Evolutionary conservation across 2,329 filamentous ascomycete genomes (phyloP), one percentile per base, ranked within the genome.

Genomic region (Fusarium siculi): DNA sequence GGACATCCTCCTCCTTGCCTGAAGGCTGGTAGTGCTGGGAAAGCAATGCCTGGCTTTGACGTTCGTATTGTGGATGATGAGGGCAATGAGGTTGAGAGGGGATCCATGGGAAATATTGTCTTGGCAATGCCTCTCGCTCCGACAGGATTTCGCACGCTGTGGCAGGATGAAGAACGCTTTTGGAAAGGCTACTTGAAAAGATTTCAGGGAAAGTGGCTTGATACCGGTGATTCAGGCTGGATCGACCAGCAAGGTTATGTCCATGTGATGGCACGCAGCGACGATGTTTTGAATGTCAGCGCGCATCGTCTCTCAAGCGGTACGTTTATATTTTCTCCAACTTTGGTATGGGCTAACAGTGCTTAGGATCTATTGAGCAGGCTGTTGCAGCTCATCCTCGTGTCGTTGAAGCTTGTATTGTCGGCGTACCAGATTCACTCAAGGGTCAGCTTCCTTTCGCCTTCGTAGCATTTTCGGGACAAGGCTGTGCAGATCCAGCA

Each of bases 261-360:
- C 44, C 87, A 89, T 73, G 89, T 92, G 74, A 91, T 91, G 89
- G 87, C 87, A 44, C 83, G 90, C 44, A 87, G 85, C 37, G 95
- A 98, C 83, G 95, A 98, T 81, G 92, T 98, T 67, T 95, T 98
- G 79, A 98, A 98, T 79, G 95, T 97, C n/a, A 95, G 95, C 44
- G 95, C 95, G 9, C 95, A 98, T 84, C 90, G 95, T 19, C 91
- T 98, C 69, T 96, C 93, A 72, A 97, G 95, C 16, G 94, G 93
- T 93, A 85, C 76, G 87, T 81, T 30, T 7, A 14, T 36, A 12
- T 59, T 39, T 18, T 5, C 57, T 71, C n/a, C 18, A 12, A 9
- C 16, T 34, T n/a, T 21, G 14, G 21, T 19, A 23, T 36, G 39
- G 43, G 23, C 68, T 76, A 37, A 72, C 52, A 61, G 58, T 42